phyloP scores from a whole-genome alignment of 805 yeast species.

The Starmera quercuum region DNA sequence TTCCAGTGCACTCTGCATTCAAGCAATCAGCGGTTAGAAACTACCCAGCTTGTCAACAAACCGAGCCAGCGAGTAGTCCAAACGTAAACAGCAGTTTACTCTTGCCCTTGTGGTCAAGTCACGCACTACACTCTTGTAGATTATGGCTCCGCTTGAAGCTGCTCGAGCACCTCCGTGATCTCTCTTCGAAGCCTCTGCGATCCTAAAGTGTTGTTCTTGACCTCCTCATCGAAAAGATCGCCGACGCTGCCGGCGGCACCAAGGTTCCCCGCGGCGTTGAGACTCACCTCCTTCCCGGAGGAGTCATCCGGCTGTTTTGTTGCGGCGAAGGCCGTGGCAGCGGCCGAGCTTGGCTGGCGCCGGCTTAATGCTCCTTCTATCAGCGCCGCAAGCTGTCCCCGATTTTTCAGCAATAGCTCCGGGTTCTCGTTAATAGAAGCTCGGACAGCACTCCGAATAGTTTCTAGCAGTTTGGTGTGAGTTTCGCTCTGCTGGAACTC shows the following conservation, averaged over 20 bases:
- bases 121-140: too few species aligned
- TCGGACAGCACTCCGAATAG: slow-evolving; percentile 8
- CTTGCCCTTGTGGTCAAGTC: too few species aligned
- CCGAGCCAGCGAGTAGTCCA: too few species aligned
- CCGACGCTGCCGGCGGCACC: slow-evolving; percentile 4
- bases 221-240: slow-evolving; percentile 14
- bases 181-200: slow-evolving; percentile 7
- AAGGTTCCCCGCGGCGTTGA: not conserved
- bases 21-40: too few species aligned
- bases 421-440: slow-evolving; percentile 13
- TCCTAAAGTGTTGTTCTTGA: slow-evolving; percentile 8
- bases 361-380: slow-evolving; percentile 13
- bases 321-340: not conserved
- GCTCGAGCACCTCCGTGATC: slow-evolving; percentile 4
- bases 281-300: not conserved
- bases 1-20: too few species aligned
- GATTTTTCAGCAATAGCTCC: slow-evolving; percentile 13
- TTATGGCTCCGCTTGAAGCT: slow-evolving; percentile 2
- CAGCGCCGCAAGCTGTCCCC: slow-evolving; percentile 16
- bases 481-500: slow-evolving; percentile 11
- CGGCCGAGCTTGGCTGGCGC: not conserved
- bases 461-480: slow-evolving; percentile 7
- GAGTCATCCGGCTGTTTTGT: not conserved
- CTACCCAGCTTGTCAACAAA: too few species aligned
- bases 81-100: too few species aligned